These are phyloP conservation scores for Leccinum subtestaceum DNA, from an alignment of 768 basidiomycete species.

Conservation along the genomic window DNA sequence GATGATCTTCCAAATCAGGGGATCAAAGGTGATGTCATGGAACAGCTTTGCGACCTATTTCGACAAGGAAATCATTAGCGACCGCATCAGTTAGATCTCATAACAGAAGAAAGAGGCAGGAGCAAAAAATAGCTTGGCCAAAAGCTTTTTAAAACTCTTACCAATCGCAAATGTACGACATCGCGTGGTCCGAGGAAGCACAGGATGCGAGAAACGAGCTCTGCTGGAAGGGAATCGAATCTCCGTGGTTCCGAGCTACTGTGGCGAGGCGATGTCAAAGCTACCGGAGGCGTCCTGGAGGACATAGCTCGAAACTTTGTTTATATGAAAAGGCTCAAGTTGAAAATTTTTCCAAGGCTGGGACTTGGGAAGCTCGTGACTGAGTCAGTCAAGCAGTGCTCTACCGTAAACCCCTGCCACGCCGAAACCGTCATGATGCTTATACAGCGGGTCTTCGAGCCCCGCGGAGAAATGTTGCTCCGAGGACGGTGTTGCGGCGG, in stretches of 20 bases:
- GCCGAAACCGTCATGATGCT: background rate
- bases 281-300: background rate
- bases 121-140: background rate
- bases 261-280: background rate
- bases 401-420: background rate
- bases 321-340: background rate
- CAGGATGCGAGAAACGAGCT: background rate
- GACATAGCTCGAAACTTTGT: background rate
- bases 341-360: background rate
- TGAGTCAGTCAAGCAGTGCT: background rate
- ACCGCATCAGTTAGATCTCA: background rate
- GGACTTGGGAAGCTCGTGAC: background rate
- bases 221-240: background rate
- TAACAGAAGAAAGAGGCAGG: background rate
- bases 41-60: slow-evolving; percentile 9
- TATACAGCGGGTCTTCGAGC: background rate
- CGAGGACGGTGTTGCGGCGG: background rate
- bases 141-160: background rate
- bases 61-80: background rate
- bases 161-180: background rate
- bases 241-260: background rate
- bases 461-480: background rate
- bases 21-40: background rate
- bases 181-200: background rate
- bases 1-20: slow-evolving; percentile 6